A percentile compares a stretch with the other conserved stretches of the same genome.
These are phyloP conservation scores for Gossypium thurberi DNA, from an alignment of 345 rosid species.

Conservation along the genomic window DNA sequence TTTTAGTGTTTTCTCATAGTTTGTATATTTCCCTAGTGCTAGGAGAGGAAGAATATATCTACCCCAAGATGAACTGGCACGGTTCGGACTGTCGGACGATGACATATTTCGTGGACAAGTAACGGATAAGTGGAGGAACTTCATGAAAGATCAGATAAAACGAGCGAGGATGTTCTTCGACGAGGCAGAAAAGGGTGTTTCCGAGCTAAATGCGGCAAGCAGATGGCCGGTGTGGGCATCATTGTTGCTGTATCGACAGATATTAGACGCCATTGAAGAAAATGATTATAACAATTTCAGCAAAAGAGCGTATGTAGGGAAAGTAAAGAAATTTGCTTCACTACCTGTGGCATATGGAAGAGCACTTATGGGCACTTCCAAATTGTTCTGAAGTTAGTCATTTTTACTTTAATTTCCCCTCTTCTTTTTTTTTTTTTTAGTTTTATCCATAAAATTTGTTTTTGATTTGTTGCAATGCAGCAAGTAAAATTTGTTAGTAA, in stretches of 20 bases:
- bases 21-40: slow-evolving; percentile 24
- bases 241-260: slow-evolving; percentile 38
- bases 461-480: slow-evolving; percentile 2
- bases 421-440: background rate
- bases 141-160: slow-evolving; percentile 48
- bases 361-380: slow-evolving; percentile 31
- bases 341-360: slow-evolving; percentile 40
- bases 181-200: slow-evolving; percentile 43
- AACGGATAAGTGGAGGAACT: slow-evolving; percentile 44
- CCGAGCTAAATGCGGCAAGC: slow-evolving; percentile 38
- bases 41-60: slow-evolving; percentile 49
- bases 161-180: slow-evolving; percentile 49
- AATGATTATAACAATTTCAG: slow-evolving; percentile 47
- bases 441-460: background rate
- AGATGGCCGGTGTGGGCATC: slow-evolving; percentile 59
- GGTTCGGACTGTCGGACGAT: slow-evolving; percentile 34
- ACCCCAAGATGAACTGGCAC: slow-evolving; percentile 41
- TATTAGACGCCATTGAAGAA: slow-evolving; percentile 43
- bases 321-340: slow-evolving; percentile 33
- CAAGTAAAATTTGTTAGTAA: background rate
- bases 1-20: background rate
- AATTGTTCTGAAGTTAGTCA: background rate
- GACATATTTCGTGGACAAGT: slow-evolving; percentile 43
- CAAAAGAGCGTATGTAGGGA: slow-evolving; percentile 44
- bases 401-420: background rate